Conservation (phyloP, 2,329 filamentous ascomycete species). For the Periconia digitata region DNA sequence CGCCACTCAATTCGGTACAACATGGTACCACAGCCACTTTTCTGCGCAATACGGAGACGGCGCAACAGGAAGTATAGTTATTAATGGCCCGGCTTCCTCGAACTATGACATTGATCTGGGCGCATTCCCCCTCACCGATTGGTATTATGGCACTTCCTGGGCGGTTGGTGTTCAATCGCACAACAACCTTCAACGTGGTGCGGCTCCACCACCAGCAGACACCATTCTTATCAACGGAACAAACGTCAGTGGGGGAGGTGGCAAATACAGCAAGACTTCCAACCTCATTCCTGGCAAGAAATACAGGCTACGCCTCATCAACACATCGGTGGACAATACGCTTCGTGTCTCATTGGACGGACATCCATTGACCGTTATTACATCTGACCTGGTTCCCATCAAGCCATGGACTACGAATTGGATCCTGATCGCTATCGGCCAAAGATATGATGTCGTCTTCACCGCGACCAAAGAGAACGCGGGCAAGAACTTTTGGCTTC, state of each 20-base stretch:
- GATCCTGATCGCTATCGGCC: conserved; percentile 43
- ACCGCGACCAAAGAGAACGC: conserved; percentile 39
- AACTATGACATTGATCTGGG: conserved; percentile 62
- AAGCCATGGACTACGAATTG: conserved; percentile 39
- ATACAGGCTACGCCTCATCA: conserved; percentile 60
- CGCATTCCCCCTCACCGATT: conserved; percentile 60
- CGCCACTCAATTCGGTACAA: conserved; percentile 32
- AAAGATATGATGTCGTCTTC: conserved; percentile 51
- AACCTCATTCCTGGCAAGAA: conserved; percentile 46
- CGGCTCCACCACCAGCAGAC: conserved; percentile 45
- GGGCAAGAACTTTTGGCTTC: conserved; percentile 47
- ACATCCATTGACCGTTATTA: conserved; percentile 44
- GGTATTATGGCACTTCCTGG: conserved; percentile 51
- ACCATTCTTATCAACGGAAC: conserved; percentile 24
- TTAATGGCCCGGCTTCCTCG: conserved; percentile 43
- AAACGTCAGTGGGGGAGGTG: conserved; percentile 41
- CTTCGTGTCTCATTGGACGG: conserved; percentile 35
- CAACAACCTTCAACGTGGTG: conserved; percentile 30
- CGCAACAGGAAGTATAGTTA: conserved; percentile 40
- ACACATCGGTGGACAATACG: conserved; percentile 41
- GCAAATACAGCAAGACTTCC: conserved; percentile 16
- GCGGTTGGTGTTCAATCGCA: conserved; percentile 20
- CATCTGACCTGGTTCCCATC: conserved; percentile 42
- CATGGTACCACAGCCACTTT: conserved; percentile 35
- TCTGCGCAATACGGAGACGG: conserved; percentile 45